Evolutionary conservation across 2,329 filamentous ascomycete genomes (phyloP), one percentile per base, ranked within the genome.

Genomic region (Gaeumannomyces tritici): DNA sequence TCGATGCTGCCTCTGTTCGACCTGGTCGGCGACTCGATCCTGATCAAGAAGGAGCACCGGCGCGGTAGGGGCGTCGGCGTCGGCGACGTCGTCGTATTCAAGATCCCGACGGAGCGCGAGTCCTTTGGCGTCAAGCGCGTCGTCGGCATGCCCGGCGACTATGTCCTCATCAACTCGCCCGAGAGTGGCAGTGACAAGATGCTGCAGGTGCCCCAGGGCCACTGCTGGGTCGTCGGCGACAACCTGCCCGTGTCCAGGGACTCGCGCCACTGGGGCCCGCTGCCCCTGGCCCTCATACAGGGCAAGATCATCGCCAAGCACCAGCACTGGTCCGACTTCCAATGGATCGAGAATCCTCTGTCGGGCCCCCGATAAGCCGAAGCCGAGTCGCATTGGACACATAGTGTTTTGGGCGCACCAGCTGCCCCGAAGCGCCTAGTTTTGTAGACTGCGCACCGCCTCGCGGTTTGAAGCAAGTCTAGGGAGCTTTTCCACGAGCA

Each of bases 151-250:
- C 86, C 87, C 0, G 89, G 89, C 0, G 90, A 93, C 70, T 91
- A 90, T 69, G 89, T 93, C 29, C 73, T 87, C 61, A 75, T 88
- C 31, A 81, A 88, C 64, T 87, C 84, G 24, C 87, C 87, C 0
- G 84, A 77, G 3, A 69, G 70, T 26, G 73, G 75, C 3, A 73
- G 75, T 59, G 77, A 79, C 42, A 72, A 75, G 29, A 87, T 90
- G 83, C 81, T 91, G 24, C 86, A 89, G 80, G 86, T 99, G 21
- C 95, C 95, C 0, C 80, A 89, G 70, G 95, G 95, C 1, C 95
- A 99, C 78, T 96, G 92, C 70, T 98, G 91, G 85, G 79, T 97
- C 8, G 84, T 87, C 3, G 95, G 95, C 3, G 95, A 99, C 74
- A 98, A 98, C 73, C 71, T 96, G 65, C 81, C 85, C 3, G 89